Evolutionary conservation across 1,284 basidiomycete genomes (phyloP).

Genomic region (Cryptococcus neoformans): DNA sequence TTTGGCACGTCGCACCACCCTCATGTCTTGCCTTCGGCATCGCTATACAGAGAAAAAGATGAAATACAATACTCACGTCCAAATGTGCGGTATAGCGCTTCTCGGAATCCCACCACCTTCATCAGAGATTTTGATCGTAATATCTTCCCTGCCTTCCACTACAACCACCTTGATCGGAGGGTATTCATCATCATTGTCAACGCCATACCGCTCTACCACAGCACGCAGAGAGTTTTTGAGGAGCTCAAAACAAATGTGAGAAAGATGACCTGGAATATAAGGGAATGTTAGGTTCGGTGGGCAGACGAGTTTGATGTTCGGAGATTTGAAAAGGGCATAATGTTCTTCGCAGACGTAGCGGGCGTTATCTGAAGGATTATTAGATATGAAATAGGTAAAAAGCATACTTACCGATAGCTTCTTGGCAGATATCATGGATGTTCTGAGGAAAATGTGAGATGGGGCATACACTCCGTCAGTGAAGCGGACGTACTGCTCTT

Average conservation of each 20-base stretch:
- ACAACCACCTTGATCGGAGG: constrained; percentile 98
- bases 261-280: constrained; percentile 78
- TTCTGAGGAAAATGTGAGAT: constrained; percentile 55
- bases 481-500: constrained; percentile 61
- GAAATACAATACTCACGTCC: constrained; percentile 72
- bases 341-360: constrained; percentile 98
- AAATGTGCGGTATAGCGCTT: constrained; percentile 90
- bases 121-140: constrained; percentile 97
- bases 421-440: constrained; percentile 93
- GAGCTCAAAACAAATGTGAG: constrained; percentile 97
- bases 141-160: constrained; percentile 88
- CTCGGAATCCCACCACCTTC: constrained; percentile 96
- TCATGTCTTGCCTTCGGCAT: background rate
- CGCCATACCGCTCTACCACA: constrained; percentile 82
- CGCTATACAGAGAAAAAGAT: background rate
- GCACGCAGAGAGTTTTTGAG: constrained; percentile 97
- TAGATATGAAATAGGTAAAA: background rate
- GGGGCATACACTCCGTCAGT: background rate
- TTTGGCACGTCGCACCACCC: background rate
- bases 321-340: constrained; percentile 89
- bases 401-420: constrained; percentile 64
- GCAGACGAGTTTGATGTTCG: constrained; percentile 95
- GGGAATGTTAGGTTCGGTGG: constrained; percentile 83
- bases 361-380: constrained; percentile 68
- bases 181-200: constrained; percentile 73